These are phyloP conservation scores for Aspergillus pseudoglaucus DNA, from an alignment of 2,329 filamentous ascomycete species.

Conservation along the genomic window DNA sequence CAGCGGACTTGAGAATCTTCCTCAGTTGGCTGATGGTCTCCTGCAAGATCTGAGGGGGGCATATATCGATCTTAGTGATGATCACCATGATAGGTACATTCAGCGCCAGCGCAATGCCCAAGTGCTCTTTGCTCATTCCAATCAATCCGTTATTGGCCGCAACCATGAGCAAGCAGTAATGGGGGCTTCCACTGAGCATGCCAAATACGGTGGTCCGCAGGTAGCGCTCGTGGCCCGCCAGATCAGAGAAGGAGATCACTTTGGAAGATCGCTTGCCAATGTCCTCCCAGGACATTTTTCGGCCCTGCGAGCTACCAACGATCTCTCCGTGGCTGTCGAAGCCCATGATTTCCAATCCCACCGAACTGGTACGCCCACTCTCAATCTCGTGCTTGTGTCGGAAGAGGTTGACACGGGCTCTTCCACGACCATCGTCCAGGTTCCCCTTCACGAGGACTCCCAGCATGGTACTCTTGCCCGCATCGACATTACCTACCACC, in stretches of 20 bases:
- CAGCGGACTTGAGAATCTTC: constrained; percentile 88
- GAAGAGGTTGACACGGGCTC: constrained; percentile 91
- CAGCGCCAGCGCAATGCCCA: constrained; percentile 86
- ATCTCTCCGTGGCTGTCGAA: constrained; percentile 84
- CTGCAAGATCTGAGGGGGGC: constrained; percentile 87
- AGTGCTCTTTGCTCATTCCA: constrained; percentile 96
- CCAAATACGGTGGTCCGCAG: constrained; percentile 95
- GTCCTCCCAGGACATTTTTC: constrained; percentile 93
- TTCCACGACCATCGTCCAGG: constrained; percentile 88
- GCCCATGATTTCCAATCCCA: constrained; percentile 98
- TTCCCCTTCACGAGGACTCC: constrained; percentile 93
- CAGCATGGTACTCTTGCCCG: constrained; percentile 92
- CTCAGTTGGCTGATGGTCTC: constrained; percentile 88
- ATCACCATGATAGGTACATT: constrained; percentile 98
- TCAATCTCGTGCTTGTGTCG: constrained; percentile 97
- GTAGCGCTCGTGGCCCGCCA: constrained; percentile 93
- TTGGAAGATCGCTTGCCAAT: constrained; percentile 92
- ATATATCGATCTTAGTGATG: constrained; percentile 97
- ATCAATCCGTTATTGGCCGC: constrained; percentile 95
- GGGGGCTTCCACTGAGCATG: constrained; percentile 85
- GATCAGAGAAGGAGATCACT: constrained; percentile 91
- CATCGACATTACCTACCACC: constrained; percentile 95
- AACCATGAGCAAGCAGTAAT: constrained; percentile 97
- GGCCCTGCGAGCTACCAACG: constrained; percentile 72
- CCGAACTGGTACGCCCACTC: constrained; percentile 87